Base-by-base conservation (phyloP, 2,329 filamentous ascomycete genomes). In the Aspergillus terreus region DNA sequence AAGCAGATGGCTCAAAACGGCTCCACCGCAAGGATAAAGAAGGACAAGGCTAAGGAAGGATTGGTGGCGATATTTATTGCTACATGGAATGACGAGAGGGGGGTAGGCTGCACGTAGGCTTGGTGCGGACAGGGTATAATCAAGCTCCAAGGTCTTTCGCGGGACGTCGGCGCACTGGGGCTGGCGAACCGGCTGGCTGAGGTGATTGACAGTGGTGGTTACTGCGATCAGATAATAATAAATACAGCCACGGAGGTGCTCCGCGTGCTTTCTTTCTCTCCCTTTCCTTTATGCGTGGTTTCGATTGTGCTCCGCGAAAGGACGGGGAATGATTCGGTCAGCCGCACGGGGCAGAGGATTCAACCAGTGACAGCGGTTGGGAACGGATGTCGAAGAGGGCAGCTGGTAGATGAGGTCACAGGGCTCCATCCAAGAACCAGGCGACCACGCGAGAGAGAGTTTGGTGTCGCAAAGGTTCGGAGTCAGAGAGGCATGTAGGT, bases 331-430 rank as follows among this genome's bases (percentile, higher is more conserved):
- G 41, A 51, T 51, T 49, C 56, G 44, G 46, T 53, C 52, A 49
- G 50, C 56, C 52, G 49, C 41, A 44, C 14, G 44, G 50, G 36
- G 36, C 25, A 52, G 19, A 47, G 38, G 19, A 51, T 25, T 52
- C 46, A 36, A 47, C 44, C 23, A 52, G 51, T 51, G 63, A 67
- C 65, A 67, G 63, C 62, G 62, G 64, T 56, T 49, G 57, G 47
- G 54, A 52, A 55, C 52, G 44, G 52, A 54, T 53, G 52, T 44
- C 47, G 48, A 49, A 60, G 60, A 63, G 62, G 61, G 63, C 65
- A 67, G 64, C 64, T 69, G 67, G 60, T 64, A 65, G 56, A 62
- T 55, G 53, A 60, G 56, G 59, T 65, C 66, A 66, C 64, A 65
- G 60, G 27, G 61, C 58, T 63, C 61, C 63, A 63, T 65, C 47